Percentiles rank a stretch among this genome's conserved stretches.
Evolutionary conservation across 1,284 basidiomycete species (phyloP).

Genomic region (Phlebopus sp.): DNA sequence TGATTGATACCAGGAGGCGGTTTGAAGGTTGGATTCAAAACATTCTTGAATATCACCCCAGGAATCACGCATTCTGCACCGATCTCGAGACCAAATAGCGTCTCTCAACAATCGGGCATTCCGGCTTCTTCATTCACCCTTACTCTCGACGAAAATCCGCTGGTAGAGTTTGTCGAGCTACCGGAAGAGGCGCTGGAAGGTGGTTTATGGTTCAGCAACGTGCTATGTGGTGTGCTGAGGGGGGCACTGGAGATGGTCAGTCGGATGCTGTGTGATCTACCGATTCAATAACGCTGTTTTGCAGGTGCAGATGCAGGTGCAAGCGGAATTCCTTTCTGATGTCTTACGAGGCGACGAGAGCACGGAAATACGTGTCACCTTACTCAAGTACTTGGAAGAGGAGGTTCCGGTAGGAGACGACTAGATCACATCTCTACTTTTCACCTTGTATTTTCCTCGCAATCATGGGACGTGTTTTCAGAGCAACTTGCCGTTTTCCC

Average conservation of each 20-base stretch:
- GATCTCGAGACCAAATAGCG: slow-evolving; percentile 42
- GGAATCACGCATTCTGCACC: slow-evolving; percentile 66
- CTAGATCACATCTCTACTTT: slow-evolving; percentile 38
- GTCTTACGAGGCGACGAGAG: slow-evolving; percentile 89
- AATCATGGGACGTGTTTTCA: no score
- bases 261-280: slow-evolving; percentile 12
- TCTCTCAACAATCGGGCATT: slow-evolving; percentile 35
- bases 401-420: slow-evolving; percentile 84
- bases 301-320: slow-evolving; percentile 96
- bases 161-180: slow-evolving; percentile 96
- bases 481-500: no score
- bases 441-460: slow-evolving; percentile 10
- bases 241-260: slow-evolving; percentile 96
- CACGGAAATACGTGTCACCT: slow-evolving; percentile 89
- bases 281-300: slow-evolving; percentile 15
- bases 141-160: slow-evolving; percentile 92
- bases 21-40: slow-evolving; percentile 95
- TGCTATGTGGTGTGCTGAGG: slow-evolving; percentile 90
- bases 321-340: slow-evolving; percentile 88
- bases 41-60: slow-evolving; percentile 94
- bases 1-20: slow-evolving; percentile 2
- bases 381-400: slow-evolving; percentile 93
- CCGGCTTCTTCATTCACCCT: slow-evolving; percentile 71
- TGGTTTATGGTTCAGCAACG: slow-evolving; percentile 96
- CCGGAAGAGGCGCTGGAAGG: slow-evolving; percentile 91